Conservation (phyloP, 2,329 filamentous ascomycete genomes). For the Calonectria pseudoturangicola region DNA sequence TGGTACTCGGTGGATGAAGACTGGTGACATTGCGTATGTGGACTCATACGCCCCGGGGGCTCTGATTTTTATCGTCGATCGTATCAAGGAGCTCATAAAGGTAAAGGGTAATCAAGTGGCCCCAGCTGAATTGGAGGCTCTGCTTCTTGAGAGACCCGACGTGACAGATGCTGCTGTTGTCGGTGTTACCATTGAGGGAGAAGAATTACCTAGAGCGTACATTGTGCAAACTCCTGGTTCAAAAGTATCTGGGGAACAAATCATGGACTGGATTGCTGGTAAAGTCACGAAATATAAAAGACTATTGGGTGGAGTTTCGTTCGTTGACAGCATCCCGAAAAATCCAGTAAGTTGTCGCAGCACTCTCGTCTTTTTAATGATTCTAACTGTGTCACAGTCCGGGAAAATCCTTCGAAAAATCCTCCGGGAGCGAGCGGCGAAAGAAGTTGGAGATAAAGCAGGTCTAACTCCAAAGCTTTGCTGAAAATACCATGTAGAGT, state of each 20-base stretch:
- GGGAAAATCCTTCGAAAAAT: conserved; percentile 82
- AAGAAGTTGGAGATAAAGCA: conserved; percentile 61
- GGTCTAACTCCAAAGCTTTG: not conserved
- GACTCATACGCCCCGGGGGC: conserved; percentile 71
- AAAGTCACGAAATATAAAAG: conserved; percentile 81
- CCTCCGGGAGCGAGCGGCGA: conserved; percentile 82
- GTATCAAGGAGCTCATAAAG: conserved; percentile 79
- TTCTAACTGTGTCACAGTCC: conserved; percentile 51
- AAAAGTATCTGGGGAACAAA: conserved; percentile 67
- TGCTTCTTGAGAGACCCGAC: conserved; percentile 80
- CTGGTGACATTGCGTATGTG: conserved; percentile 83
- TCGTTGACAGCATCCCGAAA: conserved; percentile 80
- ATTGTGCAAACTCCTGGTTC: conserved; percentile 68
- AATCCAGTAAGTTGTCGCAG: conserved; percentile 67
- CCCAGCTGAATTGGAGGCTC: conserved; percentile 84
- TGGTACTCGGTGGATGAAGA: conserved; percentile 80
- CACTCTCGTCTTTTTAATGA: fast-evolving
- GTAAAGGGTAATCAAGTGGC: conserved; percentile 84
- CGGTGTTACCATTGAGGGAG: conserved; percentile 61
- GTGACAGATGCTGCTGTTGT: conserved; percentile 83
- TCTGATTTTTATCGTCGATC: conserved; percentile 79
- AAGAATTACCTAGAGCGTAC: conserved; percentile 77
- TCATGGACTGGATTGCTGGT: conserved; percentile 73
- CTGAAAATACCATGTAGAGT: not conserved
- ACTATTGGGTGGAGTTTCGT: conserved; percentile 76